Percentiles rank a stretch among this genome's conserved stretches.
Evolutionary conservation across 2,329 filamentous ascomycete genomes (phyloP).

Genomic region (Fusarium dlaminii): DNA sequence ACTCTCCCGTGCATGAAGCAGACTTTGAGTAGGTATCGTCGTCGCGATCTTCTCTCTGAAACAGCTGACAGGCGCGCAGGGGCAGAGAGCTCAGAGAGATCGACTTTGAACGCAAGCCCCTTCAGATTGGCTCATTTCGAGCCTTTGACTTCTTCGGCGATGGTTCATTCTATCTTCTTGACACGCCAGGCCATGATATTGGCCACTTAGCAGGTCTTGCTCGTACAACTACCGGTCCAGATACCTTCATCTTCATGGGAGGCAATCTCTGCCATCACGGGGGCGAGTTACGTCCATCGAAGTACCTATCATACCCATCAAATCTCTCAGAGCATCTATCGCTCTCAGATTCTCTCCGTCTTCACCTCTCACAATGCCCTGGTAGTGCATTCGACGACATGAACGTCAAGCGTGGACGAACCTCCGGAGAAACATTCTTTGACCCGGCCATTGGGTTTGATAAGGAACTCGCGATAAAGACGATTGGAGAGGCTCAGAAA

Average conservation of each 20-base stretch:
- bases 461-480: neutral
- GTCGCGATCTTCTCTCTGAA: rapidly evolving
- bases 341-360: neutral
- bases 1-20: slow-evolving; percentile 4
- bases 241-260: slow-evolving; percentile 15
- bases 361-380: neutral
- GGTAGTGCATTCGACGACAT: neutral
- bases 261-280: slow-evolving; percentile 15
- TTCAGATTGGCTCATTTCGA: slow-evolving; percentile 8
- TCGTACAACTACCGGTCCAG: neutral
- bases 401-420: neutral
- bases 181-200: slow-evolving; percentile 17
- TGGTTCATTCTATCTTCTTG: slow-evolving; percentile 27
- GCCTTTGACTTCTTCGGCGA: slow-evolving; percentile 25
- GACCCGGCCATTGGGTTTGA: slow-evolving; percentile 1
- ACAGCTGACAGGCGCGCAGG: neutral
- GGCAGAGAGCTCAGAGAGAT: slow-evolving; percentile 15
- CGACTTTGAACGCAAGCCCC: neutral
- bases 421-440: neutral
- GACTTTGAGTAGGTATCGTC: slow-evolving; percentile 2
- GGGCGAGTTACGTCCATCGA: slow-evolving; percentile 8
- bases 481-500: slow-evolving; percentile 2
- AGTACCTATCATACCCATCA: neutral
- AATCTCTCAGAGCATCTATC: neutral
- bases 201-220: slow-evolving; percentile 20